Percentiles rank a stretch among this genome's conserved stretches.
These are phyloP conservation scores for Cercospora citrullina DNA, from an alignment of 2,329 filamentous ascomycete species.

Conservation along the genomic window DNA sequence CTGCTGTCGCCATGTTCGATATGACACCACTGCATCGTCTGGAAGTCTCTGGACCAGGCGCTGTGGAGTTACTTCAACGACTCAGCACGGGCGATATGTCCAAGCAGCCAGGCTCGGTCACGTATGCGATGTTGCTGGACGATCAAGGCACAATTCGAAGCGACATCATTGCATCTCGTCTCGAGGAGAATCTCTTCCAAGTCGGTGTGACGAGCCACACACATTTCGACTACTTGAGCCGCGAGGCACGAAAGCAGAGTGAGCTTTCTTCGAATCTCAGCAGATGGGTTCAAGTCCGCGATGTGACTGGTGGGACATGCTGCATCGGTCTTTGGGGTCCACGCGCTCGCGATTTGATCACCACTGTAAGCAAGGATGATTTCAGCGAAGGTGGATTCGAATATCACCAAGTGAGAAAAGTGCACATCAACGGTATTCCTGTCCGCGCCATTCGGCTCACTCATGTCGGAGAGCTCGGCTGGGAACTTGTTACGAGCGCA, in stretches of 20 bases:
- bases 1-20: slow-evolving; percentile 63
- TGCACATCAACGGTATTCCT: slow-evolving; percentile 56
- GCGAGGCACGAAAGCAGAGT: slow-evolving; percentile 54
- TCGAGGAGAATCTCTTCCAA: slow-evolving; percentile 55
- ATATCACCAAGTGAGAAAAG: slow-evolving; percentile 53
- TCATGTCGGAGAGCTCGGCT: slow-evolving; percentile 62
- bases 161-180: slow-evolving; percentile 58
- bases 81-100: slow-evolving; percentile 55
- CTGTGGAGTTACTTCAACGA: slow-evolving; percentile 55
- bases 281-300: slow-evolving; percentile 54
- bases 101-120: slow-evolving; percentile 52
- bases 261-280: slow-evolving; percentile 31
- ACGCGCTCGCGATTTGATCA: slow-evolving; percentile 54
- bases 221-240: slow-evolving; percentile 56
- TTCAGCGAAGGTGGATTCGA: slow-evolving; percentile 50
- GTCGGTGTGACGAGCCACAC: slow-evolving; percentile 58
- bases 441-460: slow-evolving; percentile 59
- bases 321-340: slow-evolving; percentile 65
- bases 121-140: slow-evolving; percentile 60
- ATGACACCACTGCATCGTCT: slow-evolving; percentile 62
- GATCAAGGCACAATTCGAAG: slow-evolving; percentile 55
- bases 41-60: slow-evolving; percentile 59
- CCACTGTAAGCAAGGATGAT: slow-evolving; percentile 48
- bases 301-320: slow-evolving; percentile 61
- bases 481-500: slow-evolving; percentile 62